A percentile compares a stretch with the other conserved stretches of the same genome.
phyloP scores from a whole-genome alignment of 768 basidiomycete genomes.

The Guyanaporus albipodus region DNA sequence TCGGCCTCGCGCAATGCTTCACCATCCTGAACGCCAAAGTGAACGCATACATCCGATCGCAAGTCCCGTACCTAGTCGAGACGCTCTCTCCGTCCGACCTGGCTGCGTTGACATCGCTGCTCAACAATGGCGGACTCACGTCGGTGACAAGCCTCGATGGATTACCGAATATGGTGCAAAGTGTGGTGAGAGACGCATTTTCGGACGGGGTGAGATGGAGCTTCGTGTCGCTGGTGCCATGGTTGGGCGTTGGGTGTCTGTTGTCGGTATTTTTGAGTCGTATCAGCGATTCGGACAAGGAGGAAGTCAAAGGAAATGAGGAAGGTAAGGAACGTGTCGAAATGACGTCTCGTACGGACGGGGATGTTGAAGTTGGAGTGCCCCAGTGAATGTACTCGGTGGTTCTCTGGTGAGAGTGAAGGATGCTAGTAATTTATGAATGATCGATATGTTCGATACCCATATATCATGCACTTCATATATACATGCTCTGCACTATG shows the following conservation, averaged over 20 bases:
- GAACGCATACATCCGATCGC: constrained; percentile 27
- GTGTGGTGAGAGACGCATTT: constrained; percentile 39
- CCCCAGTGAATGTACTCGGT: too few species aligned
- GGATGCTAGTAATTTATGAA: too few species aligned
- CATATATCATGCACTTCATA: too few species aligned
- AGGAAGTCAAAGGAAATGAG: neutral
- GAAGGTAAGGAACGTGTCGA: neutral
- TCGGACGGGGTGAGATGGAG: constrained; percentile 38
- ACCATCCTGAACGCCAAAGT: constrained; percentile 46
- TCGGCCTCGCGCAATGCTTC: constrained; percentile 51
- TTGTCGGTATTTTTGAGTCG: constrained; percentile 37
- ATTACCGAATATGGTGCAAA: constrained; percentile 35
- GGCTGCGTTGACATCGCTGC: constrained; percentile 20
- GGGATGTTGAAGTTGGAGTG: neutral
- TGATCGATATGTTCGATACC: too few species aligned
- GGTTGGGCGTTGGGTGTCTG: constrained; percentile 37
- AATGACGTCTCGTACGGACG: neutral
- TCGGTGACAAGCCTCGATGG: constrained; percentile 36
- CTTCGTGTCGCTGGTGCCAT: constrained; percentile 48
- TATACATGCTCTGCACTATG: too few species aligned
- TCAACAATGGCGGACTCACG: constrained; percentile 25
- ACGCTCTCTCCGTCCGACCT: constrained; percentile 30
- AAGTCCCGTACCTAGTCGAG: constrained; percentile 22
- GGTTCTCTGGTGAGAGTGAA: too few species aligned
- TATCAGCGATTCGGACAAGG: constrained; percentile 30